Base-by-base conservation (phyloP, 2,329 filamentous ascomycete genomes). In the Fusarium continuum region DNA sequence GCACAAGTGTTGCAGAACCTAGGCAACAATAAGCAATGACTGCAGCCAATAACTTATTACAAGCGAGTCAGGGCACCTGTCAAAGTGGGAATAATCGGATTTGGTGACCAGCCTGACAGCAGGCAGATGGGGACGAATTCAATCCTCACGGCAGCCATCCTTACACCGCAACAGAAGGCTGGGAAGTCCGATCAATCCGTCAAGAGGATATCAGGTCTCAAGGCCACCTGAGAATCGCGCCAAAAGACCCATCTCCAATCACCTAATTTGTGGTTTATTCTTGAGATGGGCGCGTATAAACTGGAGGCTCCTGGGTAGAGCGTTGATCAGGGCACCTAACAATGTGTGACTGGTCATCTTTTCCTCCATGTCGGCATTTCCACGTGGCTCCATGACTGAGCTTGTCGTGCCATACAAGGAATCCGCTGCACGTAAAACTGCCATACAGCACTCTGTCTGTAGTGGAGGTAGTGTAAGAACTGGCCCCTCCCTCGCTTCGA, bases 351-450 rank as follows among this genome's bases (percentile, higher is more conserved):
- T 70, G 57, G 60, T 70, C 68, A 65, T 43, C 50, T 70, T 63
- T 55, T 39, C 52, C 39, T 39, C 49, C 57, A 32, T 61, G 64
- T 64, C 58, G 52, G 46, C 58, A 58, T 58, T 70, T 55, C 68
- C 68, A 70, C 68, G 68, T 70, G 68, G 66, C 61, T 65, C 45
- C 51, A 70, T 59, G 36, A 54, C 50, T 61, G 52, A 65, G 54
- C 54, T 61, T 38, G 28, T 55, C 46, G 31, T 55, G 62, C 55
- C 36, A 46, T 49, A 31, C 47, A 46, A 52, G 35, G 51, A 62
- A 55, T 56, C 51, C 50, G 60, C 48, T 56, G 39, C 62, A 50
- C 57, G 54, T 66, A 69, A 69, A 55, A 43, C 47, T 56, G 40
- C 59, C 56, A 60, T 60, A 58, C 47, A 60, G 46, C 32, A 32